Percentiles rank a stretch among this genome's conserved stretches.
Evolutionary conservation across 805 yeast genomes (phyloP).

Genomic region (Sugiyamaella americana): DNA sequence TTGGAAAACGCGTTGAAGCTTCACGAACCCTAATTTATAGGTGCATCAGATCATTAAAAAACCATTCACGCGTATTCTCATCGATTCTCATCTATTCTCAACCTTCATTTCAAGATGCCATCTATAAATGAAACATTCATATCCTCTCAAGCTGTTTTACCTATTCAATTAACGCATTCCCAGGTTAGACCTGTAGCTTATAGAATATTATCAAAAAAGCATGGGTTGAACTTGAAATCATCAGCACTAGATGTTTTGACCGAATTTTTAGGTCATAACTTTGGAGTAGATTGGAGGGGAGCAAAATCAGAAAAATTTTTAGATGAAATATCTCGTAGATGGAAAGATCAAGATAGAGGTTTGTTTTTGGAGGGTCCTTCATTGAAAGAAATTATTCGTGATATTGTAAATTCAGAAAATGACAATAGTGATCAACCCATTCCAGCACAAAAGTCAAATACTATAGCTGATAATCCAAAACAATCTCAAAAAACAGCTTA

Average conservation of each 20-base stretch:
- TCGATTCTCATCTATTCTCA: too few species aligned
- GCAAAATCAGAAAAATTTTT: conserved; percentile 54
- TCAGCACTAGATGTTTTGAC: conserved; percentile 73
- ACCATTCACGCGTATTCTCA: too few species aligned
- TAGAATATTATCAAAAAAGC: conserved; percentile 82
- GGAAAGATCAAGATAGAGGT: conserved; percentile 90
- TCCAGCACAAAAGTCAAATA: background rate
- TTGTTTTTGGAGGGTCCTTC: conserved; percentile 76
- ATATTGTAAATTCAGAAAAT: conserved; percentile 32
- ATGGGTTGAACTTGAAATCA: conserved; percentile 83
- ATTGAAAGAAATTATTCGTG: conserved; percentile 56
- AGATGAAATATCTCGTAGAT: conserved; percentile 70
- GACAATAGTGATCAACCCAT: background rate
- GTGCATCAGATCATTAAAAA: too few species aligned
- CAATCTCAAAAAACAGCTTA: background rate
- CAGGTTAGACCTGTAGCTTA: conserved; percentile 89
- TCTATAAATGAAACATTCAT: background rate
- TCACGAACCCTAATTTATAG: too few species aligned
- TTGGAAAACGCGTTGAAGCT: too few species aligned
- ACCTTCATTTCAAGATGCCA: too few species aligned
- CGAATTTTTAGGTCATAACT: conserved; percentile 64
- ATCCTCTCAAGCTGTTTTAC: conserved; percentile 40
- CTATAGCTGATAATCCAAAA: conserved; percentile 8
- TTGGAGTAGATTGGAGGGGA: conserved; percentile 84
- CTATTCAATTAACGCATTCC: conserved; percentile 71